Evolutionary conservation across 352 stramenopile genomes (phyloP), one percentile per base, ranked within the genome.

Genomic region (Pythium phragmitis): DNA sequence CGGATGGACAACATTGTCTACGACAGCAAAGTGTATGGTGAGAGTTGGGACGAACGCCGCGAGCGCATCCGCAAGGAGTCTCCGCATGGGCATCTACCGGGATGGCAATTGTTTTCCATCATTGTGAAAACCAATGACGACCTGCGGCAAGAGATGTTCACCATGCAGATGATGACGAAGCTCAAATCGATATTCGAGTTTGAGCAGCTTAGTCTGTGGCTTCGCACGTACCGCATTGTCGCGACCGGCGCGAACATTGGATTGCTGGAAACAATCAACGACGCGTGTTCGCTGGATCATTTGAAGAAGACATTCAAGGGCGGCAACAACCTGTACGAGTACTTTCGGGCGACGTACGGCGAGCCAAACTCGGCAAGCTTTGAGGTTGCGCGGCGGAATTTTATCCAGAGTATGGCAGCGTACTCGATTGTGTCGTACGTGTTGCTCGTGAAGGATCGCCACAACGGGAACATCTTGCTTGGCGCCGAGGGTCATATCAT

Each of bases 391-490:
- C 92, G 97, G 49, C 69, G 64, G 14, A 98, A 98, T 41, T 99
- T 99, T 57, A 94, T 98, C 61, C 76, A 88, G 28, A 98, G 88
- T 62, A 87, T 99, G 70, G 97, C 96, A 4, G 97, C 91, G 47
- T 99, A 99, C 76, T 98, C 92, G 11, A 85, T 99, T 37, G 91
- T 99, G n/a, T 96, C 82, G 42, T 99, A 99, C 66, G 75, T 99
- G 23, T 73, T 99, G 17, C 77, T 97, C 46, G 76, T 99, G 50
- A 99, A 99, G 72, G 97, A 99, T 75, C 88, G 96, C 1, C 97
- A 99, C 88, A 99, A 99, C 64, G 97, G 96, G 17, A 99, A 99
- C 75, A 98, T 99, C 30, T 89, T 99, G 80, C 91, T 99, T 53
- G 96, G 97, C 72, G 94, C 85, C 4, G 79, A 94, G 39, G 96